These are phyloP conservation scores for Rhododendron vialii DNA, from an alignment of 148 eudicot species.

Conservation along the genomic window DNA sequence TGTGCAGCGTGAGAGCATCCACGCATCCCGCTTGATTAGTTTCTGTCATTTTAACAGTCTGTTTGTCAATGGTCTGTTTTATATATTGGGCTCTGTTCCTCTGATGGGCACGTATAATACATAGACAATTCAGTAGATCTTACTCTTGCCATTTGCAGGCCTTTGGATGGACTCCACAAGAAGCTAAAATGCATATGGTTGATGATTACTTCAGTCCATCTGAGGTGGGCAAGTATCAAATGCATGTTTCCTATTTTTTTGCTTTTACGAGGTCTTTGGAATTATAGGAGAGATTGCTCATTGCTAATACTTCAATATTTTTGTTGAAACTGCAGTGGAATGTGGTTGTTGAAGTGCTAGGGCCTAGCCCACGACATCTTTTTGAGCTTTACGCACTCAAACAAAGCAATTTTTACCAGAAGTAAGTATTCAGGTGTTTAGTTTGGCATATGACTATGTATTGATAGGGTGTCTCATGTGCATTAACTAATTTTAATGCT, in stretches of 20 bases:
- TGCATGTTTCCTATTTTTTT: not conserved
- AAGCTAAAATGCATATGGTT: constrained; percentile 92
- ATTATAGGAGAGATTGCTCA: not conserved
- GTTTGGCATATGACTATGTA: not conserved
- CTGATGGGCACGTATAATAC: constrained; percentile 5
- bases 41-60: not conserved
- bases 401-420: constrained; percentile 55
- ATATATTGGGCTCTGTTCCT: not conserved
- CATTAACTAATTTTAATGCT: not conserved
- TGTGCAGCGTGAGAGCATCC: not conserved
- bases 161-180: constrained; percentile 86
- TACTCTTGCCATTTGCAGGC: constrained; percentile 39
- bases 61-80: not conserved
- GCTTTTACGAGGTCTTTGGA: not conserved
- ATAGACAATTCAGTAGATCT: constrained; percentile 8
- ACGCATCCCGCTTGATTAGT: not conserved
- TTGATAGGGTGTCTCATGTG: not conserved
- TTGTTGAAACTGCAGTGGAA: constrained; percentile 55
- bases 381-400: constrained; percentile 92
- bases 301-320: constrained; percentile 10
- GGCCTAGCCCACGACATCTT: constrained; percentile 81
- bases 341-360: constrained; percentile 70
- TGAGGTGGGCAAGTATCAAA: constrained; percentile 50
- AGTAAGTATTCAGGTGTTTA: constrained; percentile 38
- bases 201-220: constrained; percentile 66